These are phyloP conservation scores for Orbilia quercus DNA, from an alignment of 2,329 filamentous ascomycete genomes.

Conservation along the genomic window DNA sequence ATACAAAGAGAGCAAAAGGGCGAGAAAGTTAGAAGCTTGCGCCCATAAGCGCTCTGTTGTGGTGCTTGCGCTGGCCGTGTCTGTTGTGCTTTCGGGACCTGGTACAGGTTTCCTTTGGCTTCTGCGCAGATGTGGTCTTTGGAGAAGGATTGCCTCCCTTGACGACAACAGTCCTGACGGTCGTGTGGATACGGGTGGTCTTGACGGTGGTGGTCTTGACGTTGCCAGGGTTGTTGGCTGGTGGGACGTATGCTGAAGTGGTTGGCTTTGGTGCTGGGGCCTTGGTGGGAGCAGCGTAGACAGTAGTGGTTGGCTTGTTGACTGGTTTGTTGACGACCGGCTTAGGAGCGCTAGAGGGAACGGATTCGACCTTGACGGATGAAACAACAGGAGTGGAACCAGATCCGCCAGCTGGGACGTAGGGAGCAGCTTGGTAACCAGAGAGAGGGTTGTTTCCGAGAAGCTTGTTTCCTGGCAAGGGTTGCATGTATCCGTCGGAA, in stretches of 20 bases:
- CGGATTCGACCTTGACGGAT: slow-evolving; percentile 13
- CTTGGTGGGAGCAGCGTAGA: slow-evolving; percentile 15
- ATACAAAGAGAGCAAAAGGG: slow-evolving; percentile 1
- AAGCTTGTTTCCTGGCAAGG: slow-evolving; percentile 50
- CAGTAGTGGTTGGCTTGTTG: slow-evolving; percentile 10
- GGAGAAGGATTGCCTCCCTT: slow-evolving; percentile 1
- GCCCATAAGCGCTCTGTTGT: slow-evolving; percentile 6
- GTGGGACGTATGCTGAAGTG: slow-evolving; percentile 10
- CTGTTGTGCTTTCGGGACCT: slow-evolving; percentile 12
- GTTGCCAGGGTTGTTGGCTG: not conserved
- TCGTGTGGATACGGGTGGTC: slow-evolving; percentile 23
- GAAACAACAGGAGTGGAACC: slow-evolving; percentile 14
- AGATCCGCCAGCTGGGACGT: slow-evolving; percentile 31
- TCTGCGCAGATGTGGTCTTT: slow-evolving; percentile 6
- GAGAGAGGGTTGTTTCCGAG: slow-evolving; percentile 51
- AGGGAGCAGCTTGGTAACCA: slow-evolving; percentile 26
- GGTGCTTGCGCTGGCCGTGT: slow-evolving; percentile 20
- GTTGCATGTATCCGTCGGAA: slow-evolving; percentile 16
- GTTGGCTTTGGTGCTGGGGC: slow-evolving; percentile 7
- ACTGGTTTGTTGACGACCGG: slow-evolving; percentile 10
- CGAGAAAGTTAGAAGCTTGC: slow-evolving; percentile 31
- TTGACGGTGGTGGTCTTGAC: slow-evolving; percentile 17
- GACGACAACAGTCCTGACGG: slow-evolving; percentile 22
- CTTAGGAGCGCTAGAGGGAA: not conserved
- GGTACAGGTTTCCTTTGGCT: slow-evolving; percentile 27